Percentiles rank a stretch among this genome's conserved stretches.
Conservation (phyloP, 345 rosid species). For the Rhizophora mangle region DNA sequence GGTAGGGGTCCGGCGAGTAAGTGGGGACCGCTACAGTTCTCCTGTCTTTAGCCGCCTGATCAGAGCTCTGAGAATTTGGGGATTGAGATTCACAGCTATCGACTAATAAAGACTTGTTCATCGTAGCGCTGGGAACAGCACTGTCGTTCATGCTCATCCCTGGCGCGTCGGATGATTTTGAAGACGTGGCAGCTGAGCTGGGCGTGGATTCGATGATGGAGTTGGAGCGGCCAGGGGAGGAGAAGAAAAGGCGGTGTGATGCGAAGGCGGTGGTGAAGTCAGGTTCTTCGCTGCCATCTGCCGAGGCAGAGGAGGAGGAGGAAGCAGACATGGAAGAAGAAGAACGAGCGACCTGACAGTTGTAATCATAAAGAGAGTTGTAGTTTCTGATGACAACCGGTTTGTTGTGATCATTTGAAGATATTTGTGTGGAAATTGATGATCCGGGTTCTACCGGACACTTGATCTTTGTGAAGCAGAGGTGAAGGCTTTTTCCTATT, state of each 20-base stretch:
- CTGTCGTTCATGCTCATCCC: neutral
- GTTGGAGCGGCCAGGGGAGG: conserved; percentile 86
- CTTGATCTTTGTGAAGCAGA: conserved; percentile 49
- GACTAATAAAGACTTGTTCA: neutral
- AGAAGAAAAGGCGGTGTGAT: conserved; percentile 84
- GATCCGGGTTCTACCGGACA: conserved; percentile 21
- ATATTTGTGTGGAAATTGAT: conserved; percentile 4
- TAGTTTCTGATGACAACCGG: conserved; percentile 33
- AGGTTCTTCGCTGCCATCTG: conserved; percentile 25
- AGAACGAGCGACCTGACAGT: neutral
- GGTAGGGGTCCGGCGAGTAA: conserved; percentile 78
- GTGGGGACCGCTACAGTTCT: conserved; percentile 50
- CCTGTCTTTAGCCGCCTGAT: conserved; percentile 29
- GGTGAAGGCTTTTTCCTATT: conserved; percentile 42
- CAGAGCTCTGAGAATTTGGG: neutral
- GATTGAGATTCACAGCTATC: neutral
- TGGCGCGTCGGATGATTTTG: conserved; percentile 23
- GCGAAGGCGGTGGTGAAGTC: conserved; percentile 69
- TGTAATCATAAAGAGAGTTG: conserved; percentile 45
- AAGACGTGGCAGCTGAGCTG: conserved; percentile 18
- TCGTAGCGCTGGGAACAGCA: neutral
- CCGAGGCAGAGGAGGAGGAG: conserved; percentile 10
- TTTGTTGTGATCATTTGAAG: conserved; percentile 13
- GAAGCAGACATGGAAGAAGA: conserved; percentile 13
- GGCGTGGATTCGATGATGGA: conserved; percentile 67